phyloP scores from a whole-genome alignment of 208 protist genomes.

The Tritrichomonas foetus region DNA sequence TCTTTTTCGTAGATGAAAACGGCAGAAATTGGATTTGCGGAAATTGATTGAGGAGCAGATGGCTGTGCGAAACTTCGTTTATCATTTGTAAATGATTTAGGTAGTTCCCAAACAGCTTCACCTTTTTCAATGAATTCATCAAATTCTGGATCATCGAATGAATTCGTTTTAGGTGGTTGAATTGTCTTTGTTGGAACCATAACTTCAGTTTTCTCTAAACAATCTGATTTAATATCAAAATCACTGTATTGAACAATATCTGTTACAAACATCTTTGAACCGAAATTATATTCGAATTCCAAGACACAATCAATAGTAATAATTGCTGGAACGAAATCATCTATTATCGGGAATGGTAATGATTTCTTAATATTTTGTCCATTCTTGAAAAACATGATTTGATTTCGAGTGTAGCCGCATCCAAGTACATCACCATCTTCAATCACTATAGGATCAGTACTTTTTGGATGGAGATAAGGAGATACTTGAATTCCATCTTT shows the following conservation, averaged over 20 bases:
- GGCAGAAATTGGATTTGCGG: no score
- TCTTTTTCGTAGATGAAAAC: no score
- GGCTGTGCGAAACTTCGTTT: background rate
- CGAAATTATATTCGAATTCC: background rate
- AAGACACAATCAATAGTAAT: background rate
- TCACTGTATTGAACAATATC: background rate
- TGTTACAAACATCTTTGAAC: background rate
- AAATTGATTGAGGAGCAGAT: no score
- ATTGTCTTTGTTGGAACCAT: background rate
- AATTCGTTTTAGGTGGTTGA: background rate
- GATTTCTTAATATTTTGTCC: background rate
- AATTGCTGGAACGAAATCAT: background rate
- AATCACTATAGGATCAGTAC: background rate
- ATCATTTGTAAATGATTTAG: background rate
- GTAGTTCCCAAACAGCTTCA: background rate
- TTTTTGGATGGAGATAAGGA: background rate
- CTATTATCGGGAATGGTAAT: background rate
- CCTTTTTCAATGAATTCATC: background rate
- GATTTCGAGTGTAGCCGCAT: background rate
- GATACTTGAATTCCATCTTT: background rate
- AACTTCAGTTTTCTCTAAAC: background rate
- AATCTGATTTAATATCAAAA: constrained; percentile 5
- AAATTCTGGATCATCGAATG: background rate
- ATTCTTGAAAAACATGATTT: background rate
- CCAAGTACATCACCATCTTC: constrained; percentile 3